Evolutionary conservation across 148 eudicot species (phyloP).

Genomic region (Cornus florida): DNA sequence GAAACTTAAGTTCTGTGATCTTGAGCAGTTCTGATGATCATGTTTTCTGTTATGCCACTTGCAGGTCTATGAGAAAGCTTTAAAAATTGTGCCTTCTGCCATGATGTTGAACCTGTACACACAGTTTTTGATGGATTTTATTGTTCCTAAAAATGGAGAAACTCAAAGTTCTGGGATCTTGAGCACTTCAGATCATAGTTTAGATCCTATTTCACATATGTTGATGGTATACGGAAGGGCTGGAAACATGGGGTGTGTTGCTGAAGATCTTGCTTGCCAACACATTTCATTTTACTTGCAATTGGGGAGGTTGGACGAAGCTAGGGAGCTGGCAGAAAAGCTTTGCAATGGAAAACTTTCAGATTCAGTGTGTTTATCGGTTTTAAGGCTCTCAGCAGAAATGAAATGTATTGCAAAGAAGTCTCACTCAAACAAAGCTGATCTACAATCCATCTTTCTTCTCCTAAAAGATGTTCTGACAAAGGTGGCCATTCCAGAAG

Average conservation of each 20-base stretch:
- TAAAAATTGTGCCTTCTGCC: constrained; percentile 44
- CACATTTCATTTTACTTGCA: constrained; percentile 51
- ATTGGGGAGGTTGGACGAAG: constrained; percentile 53
- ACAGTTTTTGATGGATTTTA: constrained; percentile 51
- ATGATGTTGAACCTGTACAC: constrained; percentile 56
- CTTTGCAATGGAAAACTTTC: constrained; percentile 59
- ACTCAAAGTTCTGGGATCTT: constrained; percentile 17
- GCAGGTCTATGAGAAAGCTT: constrained; percentile 82
- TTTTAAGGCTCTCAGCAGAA: constrained; percentile 63
- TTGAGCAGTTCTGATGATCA: constrained; percentile 17
- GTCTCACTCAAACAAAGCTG: constrained; percentile 38
- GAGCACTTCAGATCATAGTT: constrained; percentile 17
- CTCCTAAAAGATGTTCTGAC: constrained; percentile 47
- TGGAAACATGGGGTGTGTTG: constrained; percentile 53
- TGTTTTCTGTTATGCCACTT: constrained; percentile 17
- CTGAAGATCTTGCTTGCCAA: constrained; percentile 73
- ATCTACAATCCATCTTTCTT: constrained; percentile 34
- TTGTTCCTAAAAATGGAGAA: constrained; percentile 30
- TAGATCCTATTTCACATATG: constrained; percentile 46
- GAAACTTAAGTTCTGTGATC: constrained; percentile 20
- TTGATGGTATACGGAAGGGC: constrained; percentile 58
- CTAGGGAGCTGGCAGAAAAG: constrained; percentile 56
- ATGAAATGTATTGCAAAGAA: constrained; percentile 35
- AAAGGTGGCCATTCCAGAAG: constrained; percentile 44
- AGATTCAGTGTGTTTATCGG: constrained; percentile 56